Evolutionary conservation across 2,329 filamentous ascomycete species (phyloP).

Genomic region (Fonsecaea nubica): DNA sequence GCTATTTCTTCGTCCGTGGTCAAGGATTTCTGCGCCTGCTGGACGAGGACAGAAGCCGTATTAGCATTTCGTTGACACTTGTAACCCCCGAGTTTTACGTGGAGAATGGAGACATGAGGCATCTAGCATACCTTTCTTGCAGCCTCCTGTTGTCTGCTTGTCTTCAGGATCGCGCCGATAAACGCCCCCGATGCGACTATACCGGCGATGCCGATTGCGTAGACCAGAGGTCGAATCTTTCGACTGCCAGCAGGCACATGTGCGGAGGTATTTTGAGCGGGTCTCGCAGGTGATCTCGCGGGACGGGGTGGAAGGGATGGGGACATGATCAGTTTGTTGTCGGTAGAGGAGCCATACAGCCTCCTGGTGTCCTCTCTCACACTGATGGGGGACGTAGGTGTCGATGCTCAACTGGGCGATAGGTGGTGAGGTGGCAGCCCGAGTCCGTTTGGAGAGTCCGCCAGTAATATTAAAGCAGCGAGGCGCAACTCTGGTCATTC

Average conservation of each 20-base stretch:
- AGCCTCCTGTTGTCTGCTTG: slow-evolving; percentile 19
- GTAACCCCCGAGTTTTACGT: not conserved
- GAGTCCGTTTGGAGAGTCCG: not conserved
- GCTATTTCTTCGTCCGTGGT: not conserved
- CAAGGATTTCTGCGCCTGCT: slow-evolving; percentile 9
- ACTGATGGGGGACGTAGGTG: not conserved
- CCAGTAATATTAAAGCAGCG: slow-evolving; percentile 13
- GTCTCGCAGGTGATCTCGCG: not conserved
- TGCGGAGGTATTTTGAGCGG: slow-evolving; percentile 1
- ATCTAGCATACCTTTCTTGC: slow-evolving; percentile 19
- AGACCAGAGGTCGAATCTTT: slow-evolving; percentile 30
- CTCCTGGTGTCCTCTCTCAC: not conserved
- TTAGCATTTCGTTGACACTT: not conserved
- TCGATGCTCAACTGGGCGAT: not conserved
- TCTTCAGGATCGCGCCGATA: slow-evolving; percentile 35
- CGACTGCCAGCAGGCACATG: not conserved
- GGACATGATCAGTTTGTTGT: slow-evolving; percentile 15
- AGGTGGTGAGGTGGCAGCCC: not conserved
- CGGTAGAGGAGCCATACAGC: slow-evolving; percentile 6
- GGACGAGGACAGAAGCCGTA: not conserved
- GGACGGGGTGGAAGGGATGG: slow-evolving; percentile 10
- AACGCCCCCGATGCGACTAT: slow-evolving; percentile 34
- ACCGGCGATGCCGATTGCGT: slow-evolving; percentile 32
- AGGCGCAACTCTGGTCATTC: slow-evolving; percentile 16
- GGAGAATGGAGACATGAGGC: not conserved